Base-by-base conservation (phyloP, 177 flowering plant genomes). In the Tripterygium wilfordii region DNA sequence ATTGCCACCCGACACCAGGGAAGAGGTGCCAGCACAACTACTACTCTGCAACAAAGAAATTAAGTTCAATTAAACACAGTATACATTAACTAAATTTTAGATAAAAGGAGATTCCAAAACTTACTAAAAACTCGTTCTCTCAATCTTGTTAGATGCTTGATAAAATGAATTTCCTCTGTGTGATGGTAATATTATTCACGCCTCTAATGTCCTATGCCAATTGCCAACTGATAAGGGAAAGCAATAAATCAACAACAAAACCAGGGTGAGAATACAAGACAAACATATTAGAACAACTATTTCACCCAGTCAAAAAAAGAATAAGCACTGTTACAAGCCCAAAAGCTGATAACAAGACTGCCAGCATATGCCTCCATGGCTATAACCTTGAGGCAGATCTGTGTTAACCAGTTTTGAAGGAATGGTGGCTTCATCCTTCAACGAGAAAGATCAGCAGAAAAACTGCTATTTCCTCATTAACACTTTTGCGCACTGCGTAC, bases 321-420 rank as follows among this genome's bases (percentile, higher is more conserved):
- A n/a, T n/a, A n/a, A n/a, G n/a, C 21, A 44, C 7, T 47, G 26
- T 26, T 48, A 62, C 57, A 41, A 45, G 53, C 53, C 57, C 53
- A 46, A 55, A 51, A 41, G 38, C 49, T 35, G 49, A 46, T 57
- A 57, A 51, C 52, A 30, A 62, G 53, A 33, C 62, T 56, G 53
- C 58, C 53, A 40, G 48, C 48, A 38, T 20, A 54, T 38, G 67
- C 53, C 62, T 45, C 58, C 53, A 51, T n/a, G 45, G 57, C 53
- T 44, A 56, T 56, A 56, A 56, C 66, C 57, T 62, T 56, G 49
- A 41, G 56, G 57, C 63, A 52, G 57, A 52, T 48, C 31, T n/a
- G 38, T 25, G 45, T 43, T 49, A 50, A 50, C 56, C 31, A 53
- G 48, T 45, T 58, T 58, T 51, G 62, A 31, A 35, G n/a, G n/a